A percentile compares a stretch with the other conserved stretches of the same genome.
Conservation (phyloP, 2,329 filamentous ascomycete species). For the Ascocoryne sarcoides region DNA sequence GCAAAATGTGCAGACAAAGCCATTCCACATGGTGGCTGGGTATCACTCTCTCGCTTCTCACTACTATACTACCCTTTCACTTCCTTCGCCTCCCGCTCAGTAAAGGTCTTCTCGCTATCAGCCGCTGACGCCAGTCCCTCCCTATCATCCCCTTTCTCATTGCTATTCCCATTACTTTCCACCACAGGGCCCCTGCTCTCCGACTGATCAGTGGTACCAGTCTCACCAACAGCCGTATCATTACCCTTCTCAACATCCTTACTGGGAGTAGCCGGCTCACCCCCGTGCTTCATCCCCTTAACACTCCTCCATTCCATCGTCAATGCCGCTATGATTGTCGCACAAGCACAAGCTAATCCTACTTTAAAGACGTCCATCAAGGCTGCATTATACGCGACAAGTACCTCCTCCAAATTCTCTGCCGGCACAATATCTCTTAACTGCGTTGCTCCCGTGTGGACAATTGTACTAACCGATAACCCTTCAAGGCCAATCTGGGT, state of each 20-base stretch:
- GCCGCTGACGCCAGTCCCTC: too few species aligned
- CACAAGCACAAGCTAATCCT: constrained; percentile 39
- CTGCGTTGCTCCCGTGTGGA: constrained; percentile 40
- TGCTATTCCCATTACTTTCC: too few species aligned
- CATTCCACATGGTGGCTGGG: too few species aligned
- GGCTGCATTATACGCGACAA: constrained; percentile 46
- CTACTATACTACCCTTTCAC: too few species aligned
- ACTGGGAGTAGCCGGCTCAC: not conserved
- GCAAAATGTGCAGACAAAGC: too few species aligned
- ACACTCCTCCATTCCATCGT: constrained; percentile 49
- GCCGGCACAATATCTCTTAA: constrained; percentile 33
- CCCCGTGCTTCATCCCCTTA: constrained; percentile 35
- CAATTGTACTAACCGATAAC: constrained; percentile 7
- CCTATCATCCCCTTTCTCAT: too few species aligned
- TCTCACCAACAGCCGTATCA: too few species aligned
- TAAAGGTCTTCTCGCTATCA: too few species aligned
- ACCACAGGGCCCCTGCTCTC: too few species aligned
- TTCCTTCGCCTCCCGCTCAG: too few species aligned
- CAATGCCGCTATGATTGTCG: constrained; percentile 38
- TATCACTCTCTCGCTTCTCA: too few species aligned
- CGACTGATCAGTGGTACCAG: too few species aligned
- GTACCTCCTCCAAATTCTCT: constrained; percentile 36
- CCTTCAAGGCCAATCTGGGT: constrained; percentile 5
- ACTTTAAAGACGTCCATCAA: constrained; percentile 46
- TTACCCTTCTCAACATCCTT: not conserved